Percentiles rank a stretch among this genome's conserved stretches.
These are phyloP conservation scores for Cadophora sp. DNA, from an alignment of 2,329 filamentous ascomycete species.

Conservation along the genomic window DNA sequence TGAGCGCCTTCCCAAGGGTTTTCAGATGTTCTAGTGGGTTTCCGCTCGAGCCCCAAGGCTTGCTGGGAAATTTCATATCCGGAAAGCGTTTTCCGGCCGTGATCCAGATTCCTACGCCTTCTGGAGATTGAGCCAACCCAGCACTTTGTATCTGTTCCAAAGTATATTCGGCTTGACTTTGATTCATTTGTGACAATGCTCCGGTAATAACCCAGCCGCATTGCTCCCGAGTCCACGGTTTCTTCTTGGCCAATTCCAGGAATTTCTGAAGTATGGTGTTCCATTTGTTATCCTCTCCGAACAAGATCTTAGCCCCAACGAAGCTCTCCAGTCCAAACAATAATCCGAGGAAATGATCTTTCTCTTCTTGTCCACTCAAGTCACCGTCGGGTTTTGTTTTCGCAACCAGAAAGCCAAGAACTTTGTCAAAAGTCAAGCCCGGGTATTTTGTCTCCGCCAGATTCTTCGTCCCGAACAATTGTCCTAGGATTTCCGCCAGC, in stretches of 20 bases:
- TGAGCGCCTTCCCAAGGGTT: conserved; percentile 77
- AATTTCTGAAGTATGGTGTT: conserved; percentile 73
- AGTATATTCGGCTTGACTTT: conserved; percentile 62
- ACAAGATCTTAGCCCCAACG: conserved; percentile 77
- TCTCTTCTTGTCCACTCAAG: conserved; percentile 74
- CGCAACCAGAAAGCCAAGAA: conserved; percentile 59
- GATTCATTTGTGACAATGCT: conserved; percentile 67
- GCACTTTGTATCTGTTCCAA: conserved; percentile 67
- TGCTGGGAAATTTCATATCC: conserved; percentile 66
- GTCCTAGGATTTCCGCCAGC: conserved; percentile 78
- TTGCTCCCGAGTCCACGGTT: conserved; percentile 88
- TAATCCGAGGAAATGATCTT: conserved; percentile 84
- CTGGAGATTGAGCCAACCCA: conserved; percentile 79
- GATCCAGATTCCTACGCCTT: conserved; percentile 91
- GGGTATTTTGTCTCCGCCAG: conserved; percentile 55
- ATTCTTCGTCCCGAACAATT: conserved; percentile 65
- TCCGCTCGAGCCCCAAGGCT: conserved; percentile 71
- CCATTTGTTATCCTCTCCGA: conserved; percentile 66
- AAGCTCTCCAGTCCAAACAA: conserved; percentile 89
- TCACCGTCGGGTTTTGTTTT: conserved; percentile 62
- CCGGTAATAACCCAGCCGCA: conserved; percentile 84
- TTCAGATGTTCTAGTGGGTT: conserved; percentile 77
- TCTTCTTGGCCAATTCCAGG: conserved; percentile 77
- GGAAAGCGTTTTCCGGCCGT: conserved; percentile 70
- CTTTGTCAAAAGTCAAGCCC: conserved; percentile 63